Base-by-base conservation (phyloP, 2,329 filamentous ascomycete species). In the Trichophyton benhamiae region DNA sequence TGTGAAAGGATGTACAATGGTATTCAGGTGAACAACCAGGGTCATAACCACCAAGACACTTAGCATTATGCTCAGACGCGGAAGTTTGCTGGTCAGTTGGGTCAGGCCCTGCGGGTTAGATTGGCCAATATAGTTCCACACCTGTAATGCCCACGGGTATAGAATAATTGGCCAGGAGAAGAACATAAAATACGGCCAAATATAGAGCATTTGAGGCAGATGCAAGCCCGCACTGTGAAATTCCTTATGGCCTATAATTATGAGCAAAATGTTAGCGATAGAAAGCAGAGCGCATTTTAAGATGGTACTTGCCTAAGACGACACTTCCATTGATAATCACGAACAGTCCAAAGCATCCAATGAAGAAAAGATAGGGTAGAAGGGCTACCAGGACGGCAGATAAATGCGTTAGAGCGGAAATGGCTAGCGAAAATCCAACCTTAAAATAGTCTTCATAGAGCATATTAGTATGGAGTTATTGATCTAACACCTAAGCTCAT, bases 1-100 rank as follows among this genome's bases (percentile, higher is more conserved):
- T 0, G 91, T 96, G 72, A 97, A 99, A 0, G 94, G 92, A 70
- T 99, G 94, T 49, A 97, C 83, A 65, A 96, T 87, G 38, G 94
- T 99, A 79, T 96, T 97, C 79, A 83, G 87, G 64, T 83, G 82
- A 25, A 96, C 84, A 1, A 80, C 74, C 5, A 72, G 68, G 17
- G 79, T 67, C 66, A 81, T 81, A 7, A 77, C 41, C 4, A 72
- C 65, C 7, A 78, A 65, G 58, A 76, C 72, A 20, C 67, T 61
- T 2, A 76, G 15, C 0, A 72, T 63, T 3, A 79, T 68, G 27
- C 70, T 64, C 3, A 75, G 5, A 11, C 75, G 72, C 2, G 80
- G 79, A 4, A 76, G 65, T 2, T 68, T 68, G 58, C 65, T 70
- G 6, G 15, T 15, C 13, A 60, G 59, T 13, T 57, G 48, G 9